Evolutionary conservation across 2,329 filamentous ascomycete genomes (phyloP), one percentile per base, ranked within the genome.

Genomic region (Diaporthe longicolla): DNA sequence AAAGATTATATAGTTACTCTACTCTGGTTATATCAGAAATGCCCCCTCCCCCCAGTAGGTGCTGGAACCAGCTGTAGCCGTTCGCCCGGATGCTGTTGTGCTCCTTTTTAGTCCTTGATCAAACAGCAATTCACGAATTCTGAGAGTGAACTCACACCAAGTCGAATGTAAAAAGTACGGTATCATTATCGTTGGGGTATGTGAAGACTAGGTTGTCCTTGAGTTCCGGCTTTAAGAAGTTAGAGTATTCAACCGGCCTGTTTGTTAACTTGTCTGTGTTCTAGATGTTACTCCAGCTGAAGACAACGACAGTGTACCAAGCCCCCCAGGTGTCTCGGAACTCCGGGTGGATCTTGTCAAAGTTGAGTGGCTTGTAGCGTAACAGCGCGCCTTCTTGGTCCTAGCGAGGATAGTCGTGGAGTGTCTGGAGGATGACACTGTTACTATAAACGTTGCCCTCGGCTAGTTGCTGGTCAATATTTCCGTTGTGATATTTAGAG

Each of bases 141-240:
- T 24, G 35, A 10, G 21, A 13, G 3, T 24, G 21, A 15, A 58
- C 55, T 58, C 32, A 58, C 55, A 21, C 21, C 32, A 58, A 8
- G 21, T 58, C 54, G 29, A 58, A 58, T 13, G 54, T 29, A 29
- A n/a, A 58, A n/a, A 58, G 54, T 9, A 58, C 29, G 17, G 54
- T 29, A 7, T 58, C 54, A 11, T 58, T 29, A 29, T 58, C 54
- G 29, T 58, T 58, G 1, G 54, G 54, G 32, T 58, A 58, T 17
- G 54, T 58, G 19, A 58, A 35, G 29, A 58, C 54, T 10, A 58
- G 29, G 13, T 58, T 58, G 19, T 58, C 54, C 54, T 58, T 58
- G 54, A 58, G 35, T 29, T 58, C 54, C 15, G 52, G 52, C 52
- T 55, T 58, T 17, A 37, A 29, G 9, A 32, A 58, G 9, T 58